Evolutionary conservation across 495 filamentous ascomycete genomes (phyloP).

Genomic region (Cercophora sp.): DNA sequence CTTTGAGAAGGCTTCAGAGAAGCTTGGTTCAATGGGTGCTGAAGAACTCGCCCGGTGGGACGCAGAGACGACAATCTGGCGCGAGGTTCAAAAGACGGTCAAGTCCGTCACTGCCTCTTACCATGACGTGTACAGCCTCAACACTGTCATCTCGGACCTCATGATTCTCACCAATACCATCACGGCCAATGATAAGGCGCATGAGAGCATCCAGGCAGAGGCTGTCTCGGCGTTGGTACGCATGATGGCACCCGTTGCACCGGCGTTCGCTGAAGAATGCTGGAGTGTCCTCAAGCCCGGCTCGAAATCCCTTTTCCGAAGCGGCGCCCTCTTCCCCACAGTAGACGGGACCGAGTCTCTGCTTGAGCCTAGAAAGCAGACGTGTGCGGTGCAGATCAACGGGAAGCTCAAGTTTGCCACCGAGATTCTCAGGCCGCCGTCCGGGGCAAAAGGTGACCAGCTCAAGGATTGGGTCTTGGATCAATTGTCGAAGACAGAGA

Average conservation of each 20-base stretch:
- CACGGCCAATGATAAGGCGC: conserved; percentile 18
- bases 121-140: conserved; percentile 65
- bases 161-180: conserved; percentile 74
- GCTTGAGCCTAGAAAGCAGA: conserved; percentile 32
- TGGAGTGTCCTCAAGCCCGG: conserved; percentile 56
- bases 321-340: conserved; percentile 46
- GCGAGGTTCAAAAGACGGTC: conserved; percentile 63
- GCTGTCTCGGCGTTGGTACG: conserved; percentile 51
- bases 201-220: conserved; percentile 27
- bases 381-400: conserved; percentile 69
- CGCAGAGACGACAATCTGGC: conserved; percentile 56
- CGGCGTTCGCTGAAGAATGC: conserved; percentile 73
- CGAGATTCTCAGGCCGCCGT: conserved; percentile 47
- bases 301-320: conserved; percentile 43
- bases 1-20: conserved; percentile 22
- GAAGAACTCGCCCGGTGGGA: conserved; percentile 31
- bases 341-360: conserved; percentile 45
- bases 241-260: conserved; percentile 72
- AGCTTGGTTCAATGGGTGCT: conserved; percentile 14
- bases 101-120: conserved; percentile 64
- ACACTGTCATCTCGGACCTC: conserved; percentile 77
- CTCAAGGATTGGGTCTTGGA: conserved; percentile 56
- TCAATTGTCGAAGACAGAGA: conserved; percentile 38
- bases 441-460: conserved; percentile 23
- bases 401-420: conserved; percentile 66